Conservation (phyloP, 2,329 filamentous ascomycete genomes). For the Madurella mycetomatis region DNA sequence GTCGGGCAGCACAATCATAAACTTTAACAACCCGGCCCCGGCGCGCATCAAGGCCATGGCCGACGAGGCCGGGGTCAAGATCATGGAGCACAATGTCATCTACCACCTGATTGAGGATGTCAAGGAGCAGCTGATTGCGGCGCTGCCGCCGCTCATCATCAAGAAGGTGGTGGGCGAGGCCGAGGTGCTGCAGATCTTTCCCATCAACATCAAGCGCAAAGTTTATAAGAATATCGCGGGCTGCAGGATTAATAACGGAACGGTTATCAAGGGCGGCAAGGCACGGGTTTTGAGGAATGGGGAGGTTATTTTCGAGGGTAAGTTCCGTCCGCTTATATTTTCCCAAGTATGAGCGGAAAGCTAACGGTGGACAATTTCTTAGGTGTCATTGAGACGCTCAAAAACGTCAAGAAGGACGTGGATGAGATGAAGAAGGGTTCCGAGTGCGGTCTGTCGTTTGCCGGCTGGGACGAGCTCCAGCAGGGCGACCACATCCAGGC, state of each 20-base stretch:
- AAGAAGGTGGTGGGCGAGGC: slow-evolving; percentile 80
- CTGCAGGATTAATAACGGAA: slow-evolving; percentile 79
- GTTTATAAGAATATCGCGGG: slow-evolving; percentile 75
- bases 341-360: neutral
- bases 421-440: slow-evolving; percentile 82
- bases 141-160: slow-evolving; percentile 62
- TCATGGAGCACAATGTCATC: slow-evolving; percentile 84
- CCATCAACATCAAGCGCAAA: slow-evolving; percentile 72
- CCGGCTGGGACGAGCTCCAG: slow-evolving; percentile 71
- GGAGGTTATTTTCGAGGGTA: slow-evolving; percentile 76
- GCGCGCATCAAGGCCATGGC: slow-evolving; percentile 66
- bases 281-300: slow-evolving; percentile 69
- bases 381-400: slow-evolving; percentile 79
- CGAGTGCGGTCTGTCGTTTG: slow-evolving; percentile 90
- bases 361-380: slow-evolving; percentile 15
- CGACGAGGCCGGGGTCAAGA: slow-evolving; percentile 64
- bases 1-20: slow-evolving; percentile 71
- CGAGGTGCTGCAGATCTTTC: slow-evolving; percentile 76
- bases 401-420: slow-evolving; percentile 89
- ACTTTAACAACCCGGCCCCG: slow-evolving; percentile 75
- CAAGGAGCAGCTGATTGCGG: slow-evolving; percentile 61
- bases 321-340: slow-evolving; percentile 33
- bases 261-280: slow-evolving; percentile 57
- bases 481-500: slow-evolving; percentile 83
- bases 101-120: slow-evolving; percentile 75